Evolutionary conservation across 768 basidiomycete genomes (phyloP).

Genomic region (Leucosporidium scottii): DNA sequence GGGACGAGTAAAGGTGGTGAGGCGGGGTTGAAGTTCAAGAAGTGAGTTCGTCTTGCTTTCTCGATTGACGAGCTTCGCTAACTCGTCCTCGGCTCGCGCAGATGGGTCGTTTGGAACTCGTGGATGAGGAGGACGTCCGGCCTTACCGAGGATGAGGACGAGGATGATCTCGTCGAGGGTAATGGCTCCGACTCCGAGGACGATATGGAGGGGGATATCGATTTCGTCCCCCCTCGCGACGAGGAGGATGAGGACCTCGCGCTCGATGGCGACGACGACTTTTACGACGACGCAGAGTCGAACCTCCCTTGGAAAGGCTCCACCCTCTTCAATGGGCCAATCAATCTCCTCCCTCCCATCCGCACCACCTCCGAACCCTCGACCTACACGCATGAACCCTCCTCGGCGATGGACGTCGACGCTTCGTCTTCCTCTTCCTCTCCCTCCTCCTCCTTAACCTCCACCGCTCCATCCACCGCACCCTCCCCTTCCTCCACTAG

Average conservation of each 20-base stretch:
- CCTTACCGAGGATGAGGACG: not conserved
- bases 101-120: constrained; percentile 7
- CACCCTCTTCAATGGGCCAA: too few relatives aligned
- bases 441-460: not conserved
- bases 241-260: not conserved
- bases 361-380: not conserved
- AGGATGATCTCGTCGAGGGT: not conserved
- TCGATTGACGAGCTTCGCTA: not conserved
- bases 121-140: not conserved
- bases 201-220: not conserved
- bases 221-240: not conserved
- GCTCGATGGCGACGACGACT: not conserved
- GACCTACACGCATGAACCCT: not conserved
- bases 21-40: not conserved
- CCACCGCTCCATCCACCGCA: not conserved
- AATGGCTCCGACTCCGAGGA: not conserved
- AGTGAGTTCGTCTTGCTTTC: not conserved
- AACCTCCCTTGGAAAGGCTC: too few relatives aligned
- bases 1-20: not conserved
- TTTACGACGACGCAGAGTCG: too few relatives aligned
- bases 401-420: not conserved
- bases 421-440: not conserved
- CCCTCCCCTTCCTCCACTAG: not conserved
- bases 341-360: too few relatives aligned
- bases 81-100: not conserved